phyloP scores from a whole-genome alignment of 305 asterid genomes.

The Fraxinus greggii region DNA sequence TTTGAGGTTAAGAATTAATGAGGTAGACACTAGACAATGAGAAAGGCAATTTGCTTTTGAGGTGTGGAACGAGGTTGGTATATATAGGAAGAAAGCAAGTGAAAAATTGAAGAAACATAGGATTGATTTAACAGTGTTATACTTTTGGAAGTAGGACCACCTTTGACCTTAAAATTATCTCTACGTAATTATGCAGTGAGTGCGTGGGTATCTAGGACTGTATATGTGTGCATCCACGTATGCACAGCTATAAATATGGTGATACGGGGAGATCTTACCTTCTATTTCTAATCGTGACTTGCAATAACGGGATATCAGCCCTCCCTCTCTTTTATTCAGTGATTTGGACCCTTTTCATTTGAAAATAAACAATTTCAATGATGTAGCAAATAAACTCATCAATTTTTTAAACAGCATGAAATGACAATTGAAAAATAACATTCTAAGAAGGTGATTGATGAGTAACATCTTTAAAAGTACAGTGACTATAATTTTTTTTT shows the following conservation, averaged over 20 bases:
- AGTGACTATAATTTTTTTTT: no score
- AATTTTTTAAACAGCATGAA: no score
- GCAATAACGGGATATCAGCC: neutral
- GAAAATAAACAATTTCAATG: no score
- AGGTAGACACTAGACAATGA: neutral
- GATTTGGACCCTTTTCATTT: no score
- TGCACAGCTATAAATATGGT: neutral
- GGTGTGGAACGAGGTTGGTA: neutral
- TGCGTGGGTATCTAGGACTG: neutral
- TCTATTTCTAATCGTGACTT: neutral
- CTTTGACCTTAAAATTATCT: neutral
- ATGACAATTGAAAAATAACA: no score
- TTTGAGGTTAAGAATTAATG: neutral
- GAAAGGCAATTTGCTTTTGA: neutral
- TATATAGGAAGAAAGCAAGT: neutral
- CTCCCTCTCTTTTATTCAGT: no score
- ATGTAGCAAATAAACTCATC: no score
- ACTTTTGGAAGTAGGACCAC: constrained; percentile 16
- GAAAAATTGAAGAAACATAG: constrained; percentile 7
- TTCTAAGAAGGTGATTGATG: no score
- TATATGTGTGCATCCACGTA: neutral
- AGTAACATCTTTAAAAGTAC: no score
- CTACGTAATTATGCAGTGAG: neutral
- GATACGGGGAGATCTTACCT: neutral
- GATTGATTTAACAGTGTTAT: neutral